These are phyloP conservation scores for Lipomyces spencermartinsiae DNA, from an alignment of 805 yeast genomes.

Conservation along the genomic window DNA sequence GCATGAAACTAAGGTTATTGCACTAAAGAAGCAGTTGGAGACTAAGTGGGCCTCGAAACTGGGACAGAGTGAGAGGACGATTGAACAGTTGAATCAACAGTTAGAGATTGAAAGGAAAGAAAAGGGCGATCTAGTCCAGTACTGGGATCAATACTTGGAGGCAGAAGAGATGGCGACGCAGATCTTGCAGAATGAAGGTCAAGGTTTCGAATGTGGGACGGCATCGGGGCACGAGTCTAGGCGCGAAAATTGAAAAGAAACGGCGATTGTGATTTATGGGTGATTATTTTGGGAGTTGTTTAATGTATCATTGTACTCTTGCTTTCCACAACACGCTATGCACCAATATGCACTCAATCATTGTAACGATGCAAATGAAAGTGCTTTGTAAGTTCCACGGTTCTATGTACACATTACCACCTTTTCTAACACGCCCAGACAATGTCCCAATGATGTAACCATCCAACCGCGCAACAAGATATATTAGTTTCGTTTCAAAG, in stretches of 20 bases:
- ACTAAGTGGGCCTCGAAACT: slow-evolving; percentile 24
- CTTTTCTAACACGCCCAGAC: background rate
- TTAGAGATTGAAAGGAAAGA: slow-evolving; percentile 32
- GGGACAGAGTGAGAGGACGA: slow-evolving; percentile 11
- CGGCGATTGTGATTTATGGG: background rate
- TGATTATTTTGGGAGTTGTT: background rate
- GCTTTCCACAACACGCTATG: background rate
- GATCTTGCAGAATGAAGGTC: background rate
- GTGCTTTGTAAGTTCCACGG: background rate
- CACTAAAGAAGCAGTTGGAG: slow-evolving; percentile 30
- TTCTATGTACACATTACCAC: background rate
- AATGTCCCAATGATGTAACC: background rate
- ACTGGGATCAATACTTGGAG: slow-evolving; percentile 34
- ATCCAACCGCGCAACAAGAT: background rate
- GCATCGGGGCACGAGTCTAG: background rate
- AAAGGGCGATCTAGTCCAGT: slow-evolving; percentile 32
- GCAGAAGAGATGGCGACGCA: slow-evolving; percentile 25
- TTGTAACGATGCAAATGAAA: background rate
- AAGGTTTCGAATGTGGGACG: background rate
- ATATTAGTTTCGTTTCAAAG: background rate
- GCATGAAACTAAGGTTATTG: slow-evolving; percentile 33
- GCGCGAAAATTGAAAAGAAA: background rate
- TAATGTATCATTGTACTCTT: background rate
- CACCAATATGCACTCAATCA: background rate
- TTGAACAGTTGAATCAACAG: slow-evolving; percentile 12